A percentile compares a stretch with the other conserved stretches of the same genome.
phyloP scores from a whole-genome alignment of 192 early-diverging fungal genomes.

The Backusella macrospora region DNA sequence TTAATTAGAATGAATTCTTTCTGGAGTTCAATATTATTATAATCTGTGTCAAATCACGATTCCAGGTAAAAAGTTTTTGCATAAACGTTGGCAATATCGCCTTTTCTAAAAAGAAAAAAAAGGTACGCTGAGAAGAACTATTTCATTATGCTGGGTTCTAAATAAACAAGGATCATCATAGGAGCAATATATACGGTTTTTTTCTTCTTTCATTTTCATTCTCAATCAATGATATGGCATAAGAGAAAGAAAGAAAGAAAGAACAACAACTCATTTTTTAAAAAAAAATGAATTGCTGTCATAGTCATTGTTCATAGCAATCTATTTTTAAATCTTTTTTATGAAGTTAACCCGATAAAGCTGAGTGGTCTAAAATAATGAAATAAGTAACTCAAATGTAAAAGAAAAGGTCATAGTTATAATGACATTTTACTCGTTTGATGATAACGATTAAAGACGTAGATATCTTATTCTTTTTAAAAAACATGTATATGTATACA shows the following conservation, averaged over 20 bases:
- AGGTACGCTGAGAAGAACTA: too few species aligned
- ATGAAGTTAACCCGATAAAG: not conserved
- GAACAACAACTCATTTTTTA: too few species aligned
- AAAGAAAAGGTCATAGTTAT: not conserved
- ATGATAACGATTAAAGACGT: too few species aligned
- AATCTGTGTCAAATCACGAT: too few species aligned
- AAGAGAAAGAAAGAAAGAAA: not conserved
- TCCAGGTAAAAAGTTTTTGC: too few species aligned
- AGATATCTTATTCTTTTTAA: not conserved
- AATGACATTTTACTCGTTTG: too few species aligned
- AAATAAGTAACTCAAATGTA: not conserved
- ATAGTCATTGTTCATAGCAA: not conserved
- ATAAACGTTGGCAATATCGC: too few species aligned
- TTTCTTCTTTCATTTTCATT: too few species aligned
- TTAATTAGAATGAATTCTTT: too few species aligned
- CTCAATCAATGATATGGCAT: not conserved
- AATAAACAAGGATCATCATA: not conserved
- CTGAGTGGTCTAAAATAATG: not conserved
- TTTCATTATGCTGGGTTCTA: not conserved
- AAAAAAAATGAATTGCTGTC: not conserved
- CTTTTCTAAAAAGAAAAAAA: too few species aligned
- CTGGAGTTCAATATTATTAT: too few species aligned
- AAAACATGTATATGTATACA: too few species aligned
- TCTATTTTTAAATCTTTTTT: slow-evolving; percentile 6
- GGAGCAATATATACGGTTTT: not conserved